Evolutionary conservation across 164 flowering plant species (phyloP).

Genomic region (Vitis labrusca): DNA sequence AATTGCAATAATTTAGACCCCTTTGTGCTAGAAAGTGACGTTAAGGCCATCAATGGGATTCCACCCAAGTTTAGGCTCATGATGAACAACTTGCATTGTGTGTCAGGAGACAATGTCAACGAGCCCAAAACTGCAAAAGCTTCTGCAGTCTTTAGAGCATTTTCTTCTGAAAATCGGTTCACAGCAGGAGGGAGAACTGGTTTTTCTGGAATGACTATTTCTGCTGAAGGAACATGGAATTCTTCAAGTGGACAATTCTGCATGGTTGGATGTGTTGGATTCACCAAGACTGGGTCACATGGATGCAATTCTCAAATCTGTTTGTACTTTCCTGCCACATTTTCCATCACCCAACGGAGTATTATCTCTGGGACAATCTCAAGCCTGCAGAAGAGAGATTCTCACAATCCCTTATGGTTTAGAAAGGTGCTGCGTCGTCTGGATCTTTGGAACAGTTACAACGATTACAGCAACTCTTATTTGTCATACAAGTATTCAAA

Average conservation of each 20-base stretch:
- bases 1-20: constrained; percentile 2
- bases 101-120: background rate
- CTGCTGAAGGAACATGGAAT: constrained; percentile 17
- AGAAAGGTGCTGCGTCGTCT: background rate
- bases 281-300: background rate
- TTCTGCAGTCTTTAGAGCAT: constrained; percentile 11
- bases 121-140: constrained; percentile 1
- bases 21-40: constrained; percentile 1
- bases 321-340: constrained; percentile 9
- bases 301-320: constrained; percentile 7
- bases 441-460: background rate
- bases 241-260: background rate
- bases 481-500: constrained; percentile 10
- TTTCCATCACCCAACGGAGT: constrained; percentile 14
- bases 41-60: background rate
- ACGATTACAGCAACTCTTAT: background rate
- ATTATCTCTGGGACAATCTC: constrained; percentile 9
- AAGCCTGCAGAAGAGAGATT: background rate
- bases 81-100: constrained; percentile 1
- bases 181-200: constrained; percentile 1
- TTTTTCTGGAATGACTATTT: background rate
- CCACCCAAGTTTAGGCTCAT: background rate
- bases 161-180: background rate
- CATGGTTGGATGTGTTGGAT: no score
- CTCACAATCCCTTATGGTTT: background rate